Base-by-base conservation (phyloP, 1,139 yeast genomes). In the Saccharomyces hybrid region DNA sequence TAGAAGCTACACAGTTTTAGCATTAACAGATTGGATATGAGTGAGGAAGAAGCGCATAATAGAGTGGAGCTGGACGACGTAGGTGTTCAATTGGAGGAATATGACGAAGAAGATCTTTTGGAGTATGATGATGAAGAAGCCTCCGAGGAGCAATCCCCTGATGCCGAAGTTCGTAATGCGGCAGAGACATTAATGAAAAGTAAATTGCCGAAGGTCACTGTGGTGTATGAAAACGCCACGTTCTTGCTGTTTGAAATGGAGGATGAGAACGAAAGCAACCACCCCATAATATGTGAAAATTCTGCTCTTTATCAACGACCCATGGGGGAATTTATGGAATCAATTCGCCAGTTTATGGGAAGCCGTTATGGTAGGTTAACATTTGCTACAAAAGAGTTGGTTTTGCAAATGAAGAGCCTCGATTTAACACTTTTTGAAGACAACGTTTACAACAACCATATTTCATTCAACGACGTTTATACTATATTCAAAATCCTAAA, bases 381-480 rank as follows among this genome's bases (percentile, higher is more conserved):
- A 11, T 62, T 70, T 48, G 56, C 64, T 12, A 58, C 64, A 4
- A 66, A 65, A 48, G 73, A 70, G 52, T 58, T 70, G 9, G 19
- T 60, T 7, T 44, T 69, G 2, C 59, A 56, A 2, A 57, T 68
- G 12, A 67, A 65, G 7, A 58, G 62, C 12, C 56, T 70, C 24
- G 71, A 68, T 53, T 50, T 70, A n/a, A 58, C 56, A 2, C 53
- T 69, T 7, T 64, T 61, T 50, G 73, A 70, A 51, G 73, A 70
- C 53, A 70, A 70, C 54, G 54, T 62, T 9, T 69, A 67, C 55
- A 67, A 67, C 52, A 63, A 64, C 46, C 66, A 64, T 32, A 61
- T 69, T 11, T 57, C 70, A 9, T 61, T 70, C 50, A 62, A 61
- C 42, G 73, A 70, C 53, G 57, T 70, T 24, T 56, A 61, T n/a